Base-by-base conservation (phyloP, 305 asterid species). In the Solanum hybrid region DNA sequence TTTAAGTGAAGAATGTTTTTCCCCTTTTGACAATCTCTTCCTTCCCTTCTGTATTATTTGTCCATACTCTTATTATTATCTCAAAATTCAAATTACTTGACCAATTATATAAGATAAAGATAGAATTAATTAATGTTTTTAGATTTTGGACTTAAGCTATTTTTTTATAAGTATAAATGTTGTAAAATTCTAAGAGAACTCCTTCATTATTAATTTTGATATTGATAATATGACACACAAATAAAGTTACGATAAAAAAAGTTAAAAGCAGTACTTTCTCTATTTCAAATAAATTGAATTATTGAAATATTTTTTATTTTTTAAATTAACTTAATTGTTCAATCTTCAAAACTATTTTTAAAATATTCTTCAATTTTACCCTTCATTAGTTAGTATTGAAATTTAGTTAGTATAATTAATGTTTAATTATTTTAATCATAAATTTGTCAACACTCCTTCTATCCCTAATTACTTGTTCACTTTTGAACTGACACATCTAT, bases 391-490 rank as follows among this genome's bases (percentile, higher is more conserved):
- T 6, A 57, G 2, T 6, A 51, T 6, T 51, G 1, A 0, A 51
- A 51, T 51, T 6, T 18, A 57, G 67, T 18, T 6, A 57, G 2
- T 6, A 57, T 6, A 18, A 57, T 57, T 57, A 57, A 57, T 57
- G 2, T 18, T 57, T 57, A 51, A 51, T 51, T 51, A 51, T 51
- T 51, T 51, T 51, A 18, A 18, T 57, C 4, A 57, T 2, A 18
- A 57, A 57, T 18, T 57, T 6, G 10, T 51, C n/a, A 57, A 57
- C 6, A 57, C 24, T 18, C 2, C 9, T 18, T 7, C 0, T 57
- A 0, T 18, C 9, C 3, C 4, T 57, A 57, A 57, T 18, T 18
- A 57, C 11, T 57, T 20, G 2, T 18, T 0, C 1, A 18, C 0
- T 57, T 18, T 57, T 57, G 0, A 57, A 1, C 0, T 57, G 4